phyloP scores from a whole-genome alignment of 176 grass and related monocot species.

The Zoysia japonica region DNA sequence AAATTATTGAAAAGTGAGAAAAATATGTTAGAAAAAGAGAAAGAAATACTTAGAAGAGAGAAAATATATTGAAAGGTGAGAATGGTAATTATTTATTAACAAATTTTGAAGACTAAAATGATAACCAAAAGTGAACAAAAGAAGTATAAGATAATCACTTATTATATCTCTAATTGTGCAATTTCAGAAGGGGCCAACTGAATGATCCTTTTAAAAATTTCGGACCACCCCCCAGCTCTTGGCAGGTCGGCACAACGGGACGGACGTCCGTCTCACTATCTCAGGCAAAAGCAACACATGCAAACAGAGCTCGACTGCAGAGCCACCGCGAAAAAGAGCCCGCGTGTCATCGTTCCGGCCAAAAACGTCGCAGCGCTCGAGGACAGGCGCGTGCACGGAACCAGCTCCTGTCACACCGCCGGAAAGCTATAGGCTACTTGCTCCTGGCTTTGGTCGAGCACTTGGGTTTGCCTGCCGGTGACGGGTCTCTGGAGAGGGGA shows the following conservation, averaged over 20 bases:
- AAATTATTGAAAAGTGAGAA: too few species aligned
- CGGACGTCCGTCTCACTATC: background rate
- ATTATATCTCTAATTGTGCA: too few species aligned
- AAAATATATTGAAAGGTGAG: too few species aligned
- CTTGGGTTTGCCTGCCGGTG: background rate
- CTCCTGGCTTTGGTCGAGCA: background rate
- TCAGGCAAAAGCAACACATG: background rate
- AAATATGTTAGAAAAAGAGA: too few species aligned
- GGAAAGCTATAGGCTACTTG: background rate
- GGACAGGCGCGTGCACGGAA: background rate
- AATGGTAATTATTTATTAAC: too few species aligned
- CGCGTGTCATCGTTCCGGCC: background rate
- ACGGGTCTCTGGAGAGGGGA: background rate
- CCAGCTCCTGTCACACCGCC: constrained; percentile 6
- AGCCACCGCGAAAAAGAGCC: background rate
- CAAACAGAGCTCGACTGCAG: background rate
- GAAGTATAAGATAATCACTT: too few species aligned
- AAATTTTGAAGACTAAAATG: too few species aligned
- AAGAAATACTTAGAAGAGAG: too few species aligned
- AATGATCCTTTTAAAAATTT: too few species aligned
- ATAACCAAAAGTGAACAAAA: too few species aligned
- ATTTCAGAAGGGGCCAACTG: too few species aligned
- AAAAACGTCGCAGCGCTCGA: background rate
- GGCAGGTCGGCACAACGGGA: constrained; percentile 8
- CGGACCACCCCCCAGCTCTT: too few species aligned